A percentile compares a stretch with the other conserved stretches of the same genome.
phyloP scores from a whole-genome alignment of 768 basidiomycete species.

The Boletus reticulatus region DNA sequence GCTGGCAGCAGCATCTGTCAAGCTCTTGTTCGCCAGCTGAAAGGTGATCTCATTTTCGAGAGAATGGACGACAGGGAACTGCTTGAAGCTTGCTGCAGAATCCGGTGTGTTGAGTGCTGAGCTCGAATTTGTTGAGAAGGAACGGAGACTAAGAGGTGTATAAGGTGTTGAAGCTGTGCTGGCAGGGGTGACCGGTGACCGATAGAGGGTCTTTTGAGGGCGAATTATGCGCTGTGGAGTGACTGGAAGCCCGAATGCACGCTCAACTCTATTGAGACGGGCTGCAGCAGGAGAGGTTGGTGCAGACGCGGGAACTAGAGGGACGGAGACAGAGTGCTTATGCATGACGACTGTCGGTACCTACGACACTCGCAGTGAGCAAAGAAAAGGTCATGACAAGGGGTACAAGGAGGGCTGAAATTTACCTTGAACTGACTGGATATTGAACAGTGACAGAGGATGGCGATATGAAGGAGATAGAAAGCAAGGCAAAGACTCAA shows the following conservation, averaged over 20 bases:
- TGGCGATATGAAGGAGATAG: constrained; percentile 29
- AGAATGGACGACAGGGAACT: constrained; percentile 41
- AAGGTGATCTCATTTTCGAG: constrained; percentile 37
- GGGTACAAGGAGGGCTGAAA: neutral
- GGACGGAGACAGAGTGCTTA: constrained; percentile 30
- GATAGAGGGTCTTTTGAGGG: constrained; percentile 41
- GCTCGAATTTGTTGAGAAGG: constrained; percentile 52
- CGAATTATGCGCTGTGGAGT: constrained; percentile 65
- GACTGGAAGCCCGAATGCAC: constrained; percentile 41
- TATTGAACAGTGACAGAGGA: constrained; percentile 11
- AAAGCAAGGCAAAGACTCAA: constrained; percentile 14
- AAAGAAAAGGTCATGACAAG: neutral
- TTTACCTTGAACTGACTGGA: constrained; percentile 23
- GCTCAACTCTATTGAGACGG: constrained; percentile 34
- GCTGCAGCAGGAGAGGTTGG: constrained; percentile 42
- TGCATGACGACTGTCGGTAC: constrained; percentile 25
- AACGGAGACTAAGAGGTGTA: constrained; percentile 68
- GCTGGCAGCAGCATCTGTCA: constrained; percentile 61
- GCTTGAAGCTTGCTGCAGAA: constrained; percentile 37
- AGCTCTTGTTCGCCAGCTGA: constrained; percentile 41
- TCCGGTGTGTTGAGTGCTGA: constrained; percentile 58
- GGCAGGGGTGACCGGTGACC: constrained; percentile 61
- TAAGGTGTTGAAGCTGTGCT: constrained; percentile 55
- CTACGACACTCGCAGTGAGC: constrained; percentile 11
- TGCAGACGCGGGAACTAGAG: constrained; percentile 39